phyloP scores from a whole-genome alignment of 208 protist species.

The Leptomonas pyrrhocoris region DNA sequence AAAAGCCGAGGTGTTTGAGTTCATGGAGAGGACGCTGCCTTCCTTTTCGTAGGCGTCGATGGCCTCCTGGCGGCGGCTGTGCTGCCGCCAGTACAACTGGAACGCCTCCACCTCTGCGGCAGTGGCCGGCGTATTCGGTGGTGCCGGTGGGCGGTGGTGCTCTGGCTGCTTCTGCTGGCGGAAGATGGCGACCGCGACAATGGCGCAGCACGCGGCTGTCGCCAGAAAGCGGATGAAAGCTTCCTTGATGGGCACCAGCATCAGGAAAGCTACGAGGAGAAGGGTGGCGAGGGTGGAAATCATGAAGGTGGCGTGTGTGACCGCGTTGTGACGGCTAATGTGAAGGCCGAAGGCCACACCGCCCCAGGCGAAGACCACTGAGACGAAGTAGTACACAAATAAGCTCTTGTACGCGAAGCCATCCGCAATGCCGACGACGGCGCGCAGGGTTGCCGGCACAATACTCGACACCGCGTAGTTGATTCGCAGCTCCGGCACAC shows the following conservation, averaged over 20 bases:
- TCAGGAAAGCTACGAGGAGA: slow-evolving; percentile 16
- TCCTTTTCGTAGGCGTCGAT: slow-evolving; percentile 7
- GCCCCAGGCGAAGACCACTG: slow-evolving; percentile 32
- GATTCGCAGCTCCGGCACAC: slow-evolving; percentile 31
- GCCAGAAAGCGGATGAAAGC: slow-evolving; percentile 1
- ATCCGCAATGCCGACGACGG: slow-evolving; percentile 28
- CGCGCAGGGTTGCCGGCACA: slow-evolving; percentile 26
- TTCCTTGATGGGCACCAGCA: slow-evolving; percentile 16
- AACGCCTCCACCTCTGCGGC: slow-evolving; percentile 26
- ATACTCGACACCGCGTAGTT: slow-evolving; percentile 43
- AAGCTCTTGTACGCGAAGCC: slow-evolving; percentile 18
- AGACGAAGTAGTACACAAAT: slow-evolving; percentile 31
- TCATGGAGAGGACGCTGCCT: slow-evolving; percentile 11
- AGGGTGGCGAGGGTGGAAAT: slow-evolving; percentile 16
- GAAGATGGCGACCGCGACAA: slow-evolving; percentile 10
- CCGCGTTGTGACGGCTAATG: slow-evolving; percentile 16
- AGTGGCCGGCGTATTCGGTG: slow-evolving; percentile 38
- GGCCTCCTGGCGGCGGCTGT: slow-evolving; percentile 3
- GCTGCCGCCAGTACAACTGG: slow-evolving; percentile 27
- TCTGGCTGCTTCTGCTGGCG: slow-evolving; percentile 26
- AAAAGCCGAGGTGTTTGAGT: neutral
- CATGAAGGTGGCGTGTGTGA: slow-evolving; percentile 22
- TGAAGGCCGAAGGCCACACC: slow-evolving; percentile 29
- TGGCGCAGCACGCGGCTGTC: slow-evolving; percentile 7
- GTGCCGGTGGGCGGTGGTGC: slow-evolving; percentile 29